Percentiles rank a stretch among this genome's conserved stretches.
Conservation (phyloP, 2,329 filamentous ascomycete genomes). For the Penicillium sp. region DNA sequence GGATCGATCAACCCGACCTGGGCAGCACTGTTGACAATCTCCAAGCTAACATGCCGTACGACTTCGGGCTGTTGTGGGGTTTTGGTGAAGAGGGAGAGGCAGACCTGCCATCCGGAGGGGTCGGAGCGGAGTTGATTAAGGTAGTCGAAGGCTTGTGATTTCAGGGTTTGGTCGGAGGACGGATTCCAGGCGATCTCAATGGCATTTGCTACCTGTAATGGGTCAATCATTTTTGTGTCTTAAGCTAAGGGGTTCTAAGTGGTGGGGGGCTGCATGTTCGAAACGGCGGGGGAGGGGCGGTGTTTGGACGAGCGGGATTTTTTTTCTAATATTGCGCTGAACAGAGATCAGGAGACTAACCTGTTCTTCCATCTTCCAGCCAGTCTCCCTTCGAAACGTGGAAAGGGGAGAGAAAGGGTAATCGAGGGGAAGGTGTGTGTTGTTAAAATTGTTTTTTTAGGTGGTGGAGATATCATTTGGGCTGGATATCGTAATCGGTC, state of each 20-base stretch:
- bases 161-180: slow-evolving; percentile 67
- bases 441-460: slow-evolving; percentile 26
- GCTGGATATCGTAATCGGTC: slow-evolving; percentile 26
- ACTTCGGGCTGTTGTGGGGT: slow-evolving; percentile 73
- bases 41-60: slow-evolving; percentile 81
- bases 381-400: slow-evolving; percentile 33
- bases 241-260: slow-evolving; percentile 1
- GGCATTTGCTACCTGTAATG: slow-evolving; percentile 76
- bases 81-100: slow-evolving; percentile 78
- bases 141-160: slow-evolving; percentile 65
- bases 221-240: slow-evolving; percentile 20
- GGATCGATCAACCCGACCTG: slow-evolving; percentile 72
- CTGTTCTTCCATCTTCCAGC: slow-evolving; percentile 47
- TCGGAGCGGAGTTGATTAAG: slow-evolving; percentile 72
- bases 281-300: slow-evolving; percentile 14
- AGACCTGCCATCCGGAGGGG: slow-evolving; percentile 84
- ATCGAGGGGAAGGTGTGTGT: slow-evolving; percentile 25
- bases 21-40: slow-evolving; percentile 88
- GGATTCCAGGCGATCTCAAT: slow-evolving; percentile 92
- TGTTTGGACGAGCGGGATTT: slow-evolving; percentile 13
- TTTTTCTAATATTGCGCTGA: slow-evolving; percentile 2
- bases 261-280: slow-evolving; percentile 13
- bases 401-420: slow-evolving; percentile 21
- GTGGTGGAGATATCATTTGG: slow-evolving; percentile 22
- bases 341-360: slow-evolving; percentile 26